Evolutionary conservation across 2,329 filamentous ascomycete genomes (phyloP), one percentile per base, ranked within the genome.

Genomic region (Cercospora citrullina): DNA sequence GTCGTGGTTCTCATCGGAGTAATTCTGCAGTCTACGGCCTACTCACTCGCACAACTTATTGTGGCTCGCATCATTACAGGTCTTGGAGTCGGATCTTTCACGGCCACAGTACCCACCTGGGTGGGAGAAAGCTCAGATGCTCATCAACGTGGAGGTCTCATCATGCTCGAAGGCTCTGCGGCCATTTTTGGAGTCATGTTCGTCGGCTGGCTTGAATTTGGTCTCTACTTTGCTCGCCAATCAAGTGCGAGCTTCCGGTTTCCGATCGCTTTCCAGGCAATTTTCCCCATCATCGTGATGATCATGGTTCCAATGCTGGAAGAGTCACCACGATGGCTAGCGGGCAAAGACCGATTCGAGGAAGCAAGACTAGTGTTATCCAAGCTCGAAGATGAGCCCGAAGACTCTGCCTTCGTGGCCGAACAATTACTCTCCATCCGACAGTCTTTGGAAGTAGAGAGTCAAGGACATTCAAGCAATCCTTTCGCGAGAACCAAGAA

Each of bases 41-140:
- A 77, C 16, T 78, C 80, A 0, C 62, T 77, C 1, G 80, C 82
- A 12, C 84, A 86, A 69, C 83, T 85, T 74, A 84, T 85, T 66
- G 75, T 85, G 60, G 84, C 84, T 12, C 80, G 84, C 59, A 80
- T 83, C 16, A 79, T 86, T 58, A 85, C 84, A 7, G 70, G 69
- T 65, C 75, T 86, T 60, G 85, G 84, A 10, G 84, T 84, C 7
- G 74, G 72, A 12, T 65, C 67, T n/a, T 73, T 73, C 66, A 73
- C 72, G 2, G 70, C 72, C 2, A 74, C 70, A 4, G 53, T 73
- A n/a, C 72, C 66, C 14, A 70, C 70, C 1, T 72, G 70, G 68
- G 68, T 72, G 14, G 70, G 66, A n/a, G 70, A 72, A 48, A 67
- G 66, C 60, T 70, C 70, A 23, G 68, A 69, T 60, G 70, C 70